Conservation (phyloP, 108 stramenopile genomes). For the Skeletonema costatum region DNA sequence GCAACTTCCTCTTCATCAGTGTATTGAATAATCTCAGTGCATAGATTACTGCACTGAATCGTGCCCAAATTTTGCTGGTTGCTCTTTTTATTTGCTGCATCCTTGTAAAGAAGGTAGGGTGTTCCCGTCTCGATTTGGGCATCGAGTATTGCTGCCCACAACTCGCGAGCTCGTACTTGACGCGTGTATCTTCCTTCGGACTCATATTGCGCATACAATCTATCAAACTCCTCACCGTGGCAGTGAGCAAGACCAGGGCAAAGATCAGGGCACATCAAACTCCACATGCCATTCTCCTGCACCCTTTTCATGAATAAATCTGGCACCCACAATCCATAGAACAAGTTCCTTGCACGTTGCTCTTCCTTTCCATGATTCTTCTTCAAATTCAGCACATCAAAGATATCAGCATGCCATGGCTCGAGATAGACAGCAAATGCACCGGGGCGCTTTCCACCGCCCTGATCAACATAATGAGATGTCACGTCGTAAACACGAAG, state of each 20-base stretch:
- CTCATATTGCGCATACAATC: constrained; percentile 90
- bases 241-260: constrained; percentile 87
- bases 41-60: constrained; percentile 96
- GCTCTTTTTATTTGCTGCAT: constrained; percentile 93
- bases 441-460: constrained; percentile 96
- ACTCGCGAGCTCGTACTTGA: constrained; percentile 82
- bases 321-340: constrained; percentile 97
- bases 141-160: constrained; percentile 87
- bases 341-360: constrained; percentile 94
- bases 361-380: constrained; percentile 98
- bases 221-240: constrained; percentile 90
- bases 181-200: constrained; percentile 72
- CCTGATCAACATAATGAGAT: constrained; percentile 97
- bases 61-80: constrained; percentile 98
- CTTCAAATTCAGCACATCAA: constrained; percentile 92
- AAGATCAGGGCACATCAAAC: constrained; percentile 94
- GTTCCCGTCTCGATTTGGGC: constrained; percentile 97
- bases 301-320: constrained; percentile 98
- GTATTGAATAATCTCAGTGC: constrained; percentile 97
- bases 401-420: constrained; percentile 97
- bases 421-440: constrained; percentile 97
- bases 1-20: constrained; percentile 94
- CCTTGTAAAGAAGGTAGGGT: constrained; percentile 98
- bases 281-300: constrained; percentile 92
- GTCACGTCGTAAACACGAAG: constrained; percentile 98